These are phyloP conservation scores for Glutinoglossum americanum DNA, from an alignment of 495 filamentous ascomycete genomes.

Conservation along the genomic window DNA sequence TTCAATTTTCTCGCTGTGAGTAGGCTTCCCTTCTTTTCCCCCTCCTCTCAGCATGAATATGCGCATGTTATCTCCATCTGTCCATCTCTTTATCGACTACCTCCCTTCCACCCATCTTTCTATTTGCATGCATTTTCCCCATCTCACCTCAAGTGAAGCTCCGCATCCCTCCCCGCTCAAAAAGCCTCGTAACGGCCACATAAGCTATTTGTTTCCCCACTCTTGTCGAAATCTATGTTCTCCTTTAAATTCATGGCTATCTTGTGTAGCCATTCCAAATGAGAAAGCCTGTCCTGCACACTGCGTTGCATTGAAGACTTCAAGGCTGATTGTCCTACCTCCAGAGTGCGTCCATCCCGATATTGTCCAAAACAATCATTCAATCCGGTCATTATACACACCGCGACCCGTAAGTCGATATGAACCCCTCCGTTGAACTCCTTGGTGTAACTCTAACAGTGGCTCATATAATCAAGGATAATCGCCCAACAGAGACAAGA, in stretches of 20 bases:
- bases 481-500: slow-evolving; percentile 11
- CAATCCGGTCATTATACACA: slow-evolving; percentile 10
- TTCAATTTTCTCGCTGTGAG: slow-evolving; percentile 13
- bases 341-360: slow-evolving; percentile 10
- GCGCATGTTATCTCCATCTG: too few relatives aligned
- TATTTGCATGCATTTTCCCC: background rate
- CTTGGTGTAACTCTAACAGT: background rate
- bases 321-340: background rate
- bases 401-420: slow-evolving; percentile 2
- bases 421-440: background rate
- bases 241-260: background rate
- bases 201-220: background rate
- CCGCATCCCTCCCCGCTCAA: too few relatives aligned
- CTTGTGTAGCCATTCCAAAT: background rate
- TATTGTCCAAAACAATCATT: slow-evolving; percentile 10
- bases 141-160: too few relatives aligned
- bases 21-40: background rate
- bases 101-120: background rate
- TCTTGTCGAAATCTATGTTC: background rate
- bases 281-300: background rate
- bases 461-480: background rate
- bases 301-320: background rate
- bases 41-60: background rate
- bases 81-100: too few relatives aligned
- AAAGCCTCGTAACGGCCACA: background rate